phyloP scores from a whole-genome alignment of 768 basidiomycete genomes.

The Auricularia sp. region DNA sequence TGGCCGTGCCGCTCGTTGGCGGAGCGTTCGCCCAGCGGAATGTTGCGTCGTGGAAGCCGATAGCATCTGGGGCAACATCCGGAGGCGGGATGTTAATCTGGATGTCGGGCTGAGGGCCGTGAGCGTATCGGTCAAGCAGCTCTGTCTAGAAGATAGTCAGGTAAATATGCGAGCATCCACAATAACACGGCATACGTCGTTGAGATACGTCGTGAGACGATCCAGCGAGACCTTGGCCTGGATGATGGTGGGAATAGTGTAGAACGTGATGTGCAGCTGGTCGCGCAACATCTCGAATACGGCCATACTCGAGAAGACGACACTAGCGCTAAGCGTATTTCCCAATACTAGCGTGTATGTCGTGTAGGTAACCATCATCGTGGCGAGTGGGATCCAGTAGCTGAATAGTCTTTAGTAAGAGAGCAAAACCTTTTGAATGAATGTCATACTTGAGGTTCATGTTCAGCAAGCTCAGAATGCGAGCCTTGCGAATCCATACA shows the following conservation, averaged over 20 bases:
- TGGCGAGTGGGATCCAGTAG: conserved; percentile 48
- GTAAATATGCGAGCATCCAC: not conserved
- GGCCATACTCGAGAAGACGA: conserved; percentile 31
- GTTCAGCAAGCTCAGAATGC: conserved; percentile 40
- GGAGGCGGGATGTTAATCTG: conserved; percentile 5
- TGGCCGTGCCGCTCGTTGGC: conserved; percentile 31
- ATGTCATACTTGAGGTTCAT: conserved; percentile 26
- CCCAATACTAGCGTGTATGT: conserved; percentile 39
- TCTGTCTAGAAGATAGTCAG: conserved; percentile 18
- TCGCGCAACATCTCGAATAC: conserved; percentile 55
- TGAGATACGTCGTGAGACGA: conserved; percentile 41
- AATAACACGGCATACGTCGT: conserved; percentile 16
- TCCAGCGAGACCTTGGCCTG: conserved; percentile 55
- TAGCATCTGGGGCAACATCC: conserved; percentile 19
- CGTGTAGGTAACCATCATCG: conserved; percentile 57
- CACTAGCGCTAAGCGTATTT: conserved; percentile 24
- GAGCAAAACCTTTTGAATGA: too few species aligned
- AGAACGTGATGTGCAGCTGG: conserved; percentile 32
- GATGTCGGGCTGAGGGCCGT: conserved; percentile 4
- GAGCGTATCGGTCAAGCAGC: conserved; percentile 20
- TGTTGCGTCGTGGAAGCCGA: conserved; percentile 44
- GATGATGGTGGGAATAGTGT: conserved; percentile 11
- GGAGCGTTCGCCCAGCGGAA: conserved; percentile 46
- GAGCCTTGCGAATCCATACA: conserved; percentile 39
- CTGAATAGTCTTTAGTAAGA: conserved; percentile 21